These are phyloP conservation scores for Salix caprea DNA, from an alignment of 345 rosid species.

Conservation along the genomic window DNA sequence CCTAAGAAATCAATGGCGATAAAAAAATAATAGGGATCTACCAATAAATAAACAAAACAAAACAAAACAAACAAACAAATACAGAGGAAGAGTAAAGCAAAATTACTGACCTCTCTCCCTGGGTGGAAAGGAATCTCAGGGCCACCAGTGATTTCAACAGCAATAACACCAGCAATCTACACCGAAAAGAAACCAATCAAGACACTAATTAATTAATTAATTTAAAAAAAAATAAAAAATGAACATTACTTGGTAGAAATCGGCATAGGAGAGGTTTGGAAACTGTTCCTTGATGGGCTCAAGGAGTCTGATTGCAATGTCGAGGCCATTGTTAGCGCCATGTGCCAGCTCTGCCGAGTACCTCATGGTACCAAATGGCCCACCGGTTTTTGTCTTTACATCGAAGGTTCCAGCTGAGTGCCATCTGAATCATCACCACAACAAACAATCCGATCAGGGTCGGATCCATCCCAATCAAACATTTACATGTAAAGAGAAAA, in stretches of 20 bases:
- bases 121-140: conserved; percentile 96
- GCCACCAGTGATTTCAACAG: conserved; percentile 92
- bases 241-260: conserved; percentile 64
- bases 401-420: conserved; percentile 97
- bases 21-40: too few species aligned
- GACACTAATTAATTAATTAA: background rate
- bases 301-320: conserved; percentile 75
- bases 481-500: background rate
- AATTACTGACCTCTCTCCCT: conserved; percentile 69
- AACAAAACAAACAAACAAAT: background rate
- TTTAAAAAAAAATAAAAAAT: background rate
- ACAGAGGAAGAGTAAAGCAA: background rate
- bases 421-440: conserved; percentile 50
- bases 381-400: conserved; percentile 74
- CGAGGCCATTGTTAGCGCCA: conserved; percentile 80
- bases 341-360: conserved; percentile 62
- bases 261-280: conserved; percentile 61
- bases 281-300: conserved; percentile 85
- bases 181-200: background rate
- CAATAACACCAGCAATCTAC: conserved; percentile 93
- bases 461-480: background rate
- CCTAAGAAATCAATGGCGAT: too few species aligned
- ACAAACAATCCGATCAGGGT: background rate
- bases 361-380: conserved; percentile 92
- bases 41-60: background rate